These are phyloP conservation scores for Durio zibethinus DNA, from an alignment of 345 rosid genomes.

Conservation along the genomic window DNA sequence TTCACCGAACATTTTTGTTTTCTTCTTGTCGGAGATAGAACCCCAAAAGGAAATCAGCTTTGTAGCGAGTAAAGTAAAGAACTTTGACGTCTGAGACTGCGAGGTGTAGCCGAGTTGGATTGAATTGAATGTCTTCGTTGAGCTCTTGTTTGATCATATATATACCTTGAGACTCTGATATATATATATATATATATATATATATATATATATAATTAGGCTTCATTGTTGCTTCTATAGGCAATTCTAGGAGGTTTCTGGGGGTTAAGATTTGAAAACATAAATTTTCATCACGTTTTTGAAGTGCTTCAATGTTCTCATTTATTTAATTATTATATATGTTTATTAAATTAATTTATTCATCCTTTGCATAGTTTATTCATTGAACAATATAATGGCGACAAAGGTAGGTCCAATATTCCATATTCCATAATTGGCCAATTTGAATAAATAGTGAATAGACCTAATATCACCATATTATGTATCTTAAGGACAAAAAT, in stretches of 20 bases:
- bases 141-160: not conserved
- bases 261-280: not conserved
- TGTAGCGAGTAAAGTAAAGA: not conserved
- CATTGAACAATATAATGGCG: no score
- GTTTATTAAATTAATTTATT: not conserved
- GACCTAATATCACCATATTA: no score
- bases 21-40: not conserved
- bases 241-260: not conserved
- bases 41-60: not conserved
- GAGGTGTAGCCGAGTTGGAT: not conserved
- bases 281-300: slow-evolving; percentile 13
- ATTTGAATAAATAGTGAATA: not conserved
- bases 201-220: no score
- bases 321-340: not conserved
- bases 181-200: no score
- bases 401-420: not conserved
- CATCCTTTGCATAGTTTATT: not conserved
- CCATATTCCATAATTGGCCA: not conserved
- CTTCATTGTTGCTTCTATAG: not conserved
- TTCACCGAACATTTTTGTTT: slow-evolving; percentile 1
- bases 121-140: not conserved
- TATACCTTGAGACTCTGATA: not conserved
- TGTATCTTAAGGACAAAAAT: no score
- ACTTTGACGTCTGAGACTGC: not conserved
- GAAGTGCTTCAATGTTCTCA: not conserved